Evolutionary conservation across 768 basidiomycete species (phyloP), one percentile per base, ranked within the genome.

Genomic region (Cystofilobasidium capitatum): DNA sequence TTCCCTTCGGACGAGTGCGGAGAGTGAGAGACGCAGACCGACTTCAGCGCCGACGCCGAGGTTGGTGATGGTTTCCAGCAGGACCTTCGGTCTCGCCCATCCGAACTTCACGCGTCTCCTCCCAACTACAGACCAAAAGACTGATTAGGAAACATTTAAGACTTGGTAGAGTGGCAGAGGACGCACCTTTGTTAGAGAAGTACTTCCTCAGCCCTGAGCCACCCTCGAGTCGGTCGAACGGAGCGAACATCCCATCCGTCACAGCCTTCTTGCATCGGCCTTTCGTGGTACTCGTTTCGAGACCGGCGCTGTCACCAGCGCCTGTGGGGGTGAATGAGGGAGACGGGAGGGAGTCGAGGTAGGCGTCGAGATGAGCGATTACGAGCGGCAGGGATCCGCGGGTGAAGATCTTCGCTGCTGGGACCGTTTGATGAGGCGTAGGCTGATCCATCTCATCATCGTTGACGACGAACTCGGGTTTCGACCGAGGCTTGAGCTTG

Each of bases 311-410:
- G 1, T 35, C 16, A 31, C 13, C 33, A 3, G 36, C 36, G 20
- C n/a, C 45, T 33, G 10, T 22, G 22, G 59, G 31, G 1, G 77
- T 69, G 65, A 87, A 83, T 8, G 73, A 62, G 0, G 84, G 81
- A 17, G 77, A 72, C 1, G 80, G 78, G 7, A 87, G 69, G 12
- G 77, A 75, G 1, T 83, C 78, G n/a, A 88, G 76, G 71, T 83
- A 80, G 6, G 78, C 72, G 73, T 88, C 86, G 58, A 88, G 80
- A 51, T 81, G 78, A 0, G 87, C 86, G 16, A 89, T 80, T 65
- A 80, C 80, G 26, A 88, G 76, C 0, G 85, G 82, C 8, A 81
- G 79, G 2, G 86, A 84, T 70, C 79, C 75, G n/a, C 83, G 79
- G 40, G 83, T 76, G 72, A 89, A 87, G 3, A 88, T 77, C 9